Base-by-base conservation (phyloP, 2,329 filamentous ascomycete genomes). In the Myriosclerotinia scirpicola region DNA sequence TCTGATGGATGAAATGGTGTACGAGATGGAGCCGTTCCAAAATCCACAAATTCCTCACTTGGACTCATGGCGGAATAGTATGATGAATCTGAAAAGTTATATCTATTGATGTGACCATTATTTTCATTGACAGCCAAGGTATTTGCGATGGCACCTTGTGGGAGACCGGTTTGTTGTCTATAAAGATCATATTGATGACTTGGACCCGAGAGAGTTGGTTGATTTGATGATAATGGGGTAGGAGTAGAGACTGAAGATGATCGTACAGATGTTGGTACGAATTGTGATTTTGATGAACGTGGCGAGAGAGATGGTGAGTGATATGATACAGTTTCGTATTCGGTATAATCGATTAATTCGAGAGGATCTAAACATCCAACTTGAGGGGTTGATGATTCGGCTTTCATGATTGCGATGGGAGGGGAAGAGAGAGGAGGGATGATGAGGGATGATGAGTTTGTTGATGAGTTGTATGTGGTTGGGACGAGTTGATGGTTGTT, bases 151-250 rank as follows among this genome's bases (percentile, higher is more conserved):
- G 92, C 93, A 69, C 93, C 93, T 1, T 92, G 89, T 0, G 95
- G 92, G 40, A 97, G 88, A 70, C 93, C 93, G 4, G 95, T 97
- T 81, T 97, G 93, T 78, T 99, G 95, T 81, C 92, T 91, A 82
- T 97, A 96, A 76, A 92, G 88, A 75, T 93, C 91, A 82, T 98
- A 98, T 79, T 96, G 92, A 81, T 97, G 93, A 78, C 92, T 97
- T 11, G 95, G 94, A 46, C 88, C 91, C 58, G 87, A 88, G 75
- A 93, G 86, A 26, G 84, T 80, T 71, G 84, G 84, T 69, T 89
- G 85, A 42, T 44, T 22, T 36, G 74, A 78, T 9, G 85, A 78
- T 67, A 88, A 78, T 46, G 82, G 79, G 68, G 78, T 79, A n/a
- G 85, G 83, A 63, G 84, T 83, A 69, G 82, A 80, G 6, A 84